Evolutionary conservation across 1,139 yeast genomes (phyloP).

Genomic region (Saccharomycopsis crataegensis): DNA sequence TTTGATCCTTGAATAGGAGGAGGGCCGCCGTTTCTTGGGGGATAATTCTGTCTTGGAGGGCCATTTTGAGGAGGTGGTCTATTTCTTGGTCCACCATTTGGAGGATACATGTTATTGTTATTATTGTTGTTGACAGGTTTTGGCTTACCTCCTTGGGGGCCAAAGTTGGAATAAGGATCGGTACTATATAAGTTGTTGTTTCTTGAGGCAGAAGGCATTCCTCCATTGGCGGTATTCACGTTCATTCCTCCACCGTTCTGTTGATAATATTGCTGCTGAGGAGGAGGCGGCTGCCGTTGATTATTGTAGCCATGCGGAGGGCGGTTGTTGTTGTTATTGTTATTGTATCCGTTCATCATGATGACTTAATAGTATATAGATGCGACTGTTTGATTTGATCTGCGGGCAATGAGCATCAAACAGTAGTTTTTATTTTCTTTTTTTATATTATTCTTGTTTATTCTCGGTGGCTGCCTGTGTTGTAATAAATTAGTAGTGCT

Average conservation of each 20-base stretch:
- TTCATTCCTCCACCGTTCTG: background rate
- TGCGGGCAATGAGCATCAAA: background rate
- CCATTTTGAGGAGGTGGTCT: background rate
- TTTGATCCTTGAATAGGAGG: background rate
- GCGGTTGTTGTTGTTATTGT: background rate
- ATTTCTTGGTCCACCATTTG: too few species aligned
- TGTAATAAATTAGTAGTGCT: too few species aligned
- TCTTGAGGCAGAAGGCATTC: background rate
- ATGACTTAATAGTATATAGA: background rate
- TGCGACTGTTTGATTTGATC: too few species aligned
- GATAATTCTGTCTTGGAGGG: background rate
- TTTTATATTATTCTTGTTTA: too few species aligned
- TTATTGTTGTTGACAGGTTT: too few species aligned
- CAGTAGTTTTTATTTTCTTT: too few species aligned
- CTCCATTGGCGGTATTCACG: constrained; percentile 1
- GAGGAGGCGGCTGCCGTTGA: constrained; percentile 1
- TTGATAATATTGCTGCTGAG: background rate
- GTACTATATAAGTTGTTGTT: background rate
- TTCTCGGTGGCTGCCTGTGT: too few species aligned
- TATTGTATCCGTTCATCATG: background rate
- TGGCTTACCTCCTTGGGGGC: background rate
- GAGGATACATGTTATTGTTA: too few species aligned
- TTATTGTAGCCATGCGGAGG: background rate
- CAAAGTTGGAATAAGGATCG: constrained; percentile 3
- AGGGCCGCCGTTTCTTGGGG: background rate